These are phyloP conservation scores for Dactylellina drechsleri DNA, from an alignment of 2,329 filamentous ascomycete species.

Conservation along the genomic window DNA sequence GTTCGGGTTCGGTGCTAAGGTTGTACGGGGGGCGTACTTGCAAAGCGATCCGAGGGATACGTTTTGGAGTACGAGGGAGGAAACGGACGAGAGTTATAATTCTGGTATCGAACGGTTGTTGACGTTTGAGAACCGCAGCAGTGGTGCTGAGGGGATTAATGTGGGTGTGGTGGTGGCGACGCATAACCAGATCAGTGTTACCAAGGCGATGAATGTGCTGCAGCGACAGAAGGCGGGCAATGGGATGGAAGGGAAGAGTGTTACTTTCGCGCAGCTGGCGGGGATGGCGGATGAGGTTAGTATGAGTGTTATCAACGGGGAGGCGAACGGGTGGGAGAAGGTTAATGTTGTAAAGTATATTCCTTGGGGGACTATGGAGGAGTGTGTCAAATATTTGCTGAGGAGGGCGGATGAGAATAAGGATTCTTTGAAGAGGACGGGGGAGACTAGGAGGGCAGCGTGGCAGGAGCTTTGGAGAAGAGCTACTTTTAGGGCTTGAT, in stretches of 20 bases:
- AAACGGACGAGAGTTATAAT: conserved; percentile 79
- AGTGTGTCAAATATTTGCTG: conserved; percentile 83
- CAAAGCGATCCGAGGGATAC: conserved; percentile 74
- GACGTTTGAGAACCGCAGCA: conserved; percentile 58
- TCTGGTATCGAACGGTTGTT: conserved; percentile 75
- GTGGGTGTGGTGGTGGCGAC: conserved; percentile 77
- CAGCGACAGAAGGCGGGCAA: conserved; percentile 63
- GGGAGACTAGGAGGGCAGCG: conserved; percentile 72
- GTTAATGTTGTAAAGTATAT: conserved; percentile 72
- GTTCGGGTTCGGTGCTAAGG: conserved; percentile 77
- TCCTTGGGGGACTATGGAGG: conserved; percentile 75
- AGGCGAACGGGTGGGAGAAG: conserved; percentile 53
- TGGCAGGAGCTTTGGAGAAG: conserved; percentile 71
- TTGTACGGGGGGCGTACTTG: conserved; percentile 80
- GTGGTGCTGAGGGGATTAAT: conserved; percentile 15
- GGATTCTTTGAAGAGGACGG: conserved; percentile 74
- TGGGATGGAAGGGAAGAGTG: conserved; percentile 55
- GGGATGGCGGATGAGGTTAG: conserved; percentile 93
- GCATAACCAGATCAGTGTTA: conserved; percentile 80
- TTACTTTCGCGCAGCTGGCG: conserved; percentile 79
- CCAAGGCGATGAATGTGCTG: conserved; percentile 66
- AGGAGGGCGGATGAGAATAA: conserved; percentile 78
- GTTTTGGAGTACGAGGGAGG: conserved; percentile 76
- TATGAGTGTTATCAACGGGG: conserved; percentile 54
- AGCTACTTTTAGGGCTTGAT: conserved; percentile 59